Conservation (phyloP, 2,329 filamentous ascomycete genomes). For the Fusarium sp. region DNA sequence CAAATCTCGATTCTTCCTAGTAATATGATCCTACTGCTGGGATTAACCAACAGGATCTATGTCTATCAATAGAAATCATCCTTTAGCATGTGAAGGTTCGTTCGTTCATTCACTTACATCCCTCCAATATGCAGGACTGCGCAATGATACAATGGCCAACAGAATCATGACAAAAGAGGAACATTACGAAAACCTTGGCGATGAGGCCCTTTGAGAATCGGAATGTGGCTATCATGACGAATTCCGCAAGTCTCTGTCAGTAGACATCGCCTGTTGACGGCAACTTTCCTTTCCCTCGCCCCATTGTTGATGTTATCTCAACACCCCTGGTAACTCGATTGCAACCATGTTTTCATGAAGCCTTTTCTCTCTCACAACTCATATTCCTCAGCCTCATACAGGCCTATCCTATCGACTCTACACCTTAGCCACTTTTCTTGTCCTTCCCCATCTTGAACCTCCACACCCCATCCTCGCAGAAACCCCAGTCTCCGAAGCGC, state of each 20-base stretch:
- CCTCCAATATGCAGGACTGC: neutral
- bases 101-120: constrained; percentile 8
- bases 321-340: constrained; percentile 22
- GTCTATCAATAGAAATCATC: constrained; percentile 19
- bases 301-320: constrained; percentile 16
- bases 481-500: constrained; percentile 18
- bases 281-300: constrained; percentile 4
- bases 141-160: constrained; percentile 9
- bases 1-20: constrained; percentile 39
- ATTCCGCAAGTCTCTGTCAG: no score
- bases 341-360: constrained; percentile 23
- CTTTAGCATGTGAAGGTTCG: constrained; percentile 43
- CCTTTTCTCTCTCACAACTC: constrained; percentile 16
- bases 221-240: neutral
- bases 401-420: constrained; percentile 17
- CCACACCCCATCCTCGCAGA: constrained; percentile 26
- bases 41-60: constrained; percentile 13
- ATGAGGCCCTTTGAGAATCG: neutral
- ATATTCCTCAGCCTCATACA: constrained; percentile 37
- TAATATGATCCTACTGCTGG: constrained; percentile 20
- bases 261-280: neutral
- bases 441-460: constrained; percentile 18
- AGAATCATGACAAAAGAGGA: constrained; percentile 3
- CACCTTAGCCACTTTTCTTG: neutral
- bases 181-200: constrained; percentile 10